Conservation (phyloP, 768 basidiomycete genomes). For the Tulasnella sp. region DNA sequence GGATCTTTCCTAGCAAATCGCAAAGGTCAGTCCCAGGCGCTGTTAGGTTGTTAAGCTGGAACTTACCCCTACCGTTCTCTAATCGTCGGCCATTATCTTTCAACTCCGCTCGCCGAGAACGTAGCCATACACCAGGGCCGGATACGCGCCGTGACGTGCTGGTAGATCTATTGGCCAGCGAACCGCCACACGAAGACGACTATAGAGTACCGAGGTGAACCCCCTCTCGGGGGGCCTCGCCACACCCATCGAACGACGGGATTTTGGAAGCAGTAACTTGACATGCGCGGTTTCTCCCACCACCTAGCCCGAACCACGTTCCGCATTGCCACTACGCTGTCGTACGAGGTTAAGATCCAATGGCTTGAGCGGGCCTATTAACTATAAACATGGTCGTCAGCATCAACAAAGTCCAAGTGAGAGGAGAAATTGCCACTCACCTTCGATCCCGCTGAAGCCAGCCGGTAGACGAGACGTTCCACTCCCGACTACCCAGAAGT, state of each 20-base stretch:
- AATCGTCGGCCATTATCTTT: neutral
- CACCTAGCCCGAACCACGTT: neutral
- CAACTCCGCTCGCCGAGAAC: neutral
- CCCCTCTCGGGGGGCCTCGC: neutral
- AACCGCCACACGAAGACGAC: neutral
- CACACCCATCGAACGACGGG: neutral
- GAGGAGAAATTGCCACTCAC: no score
- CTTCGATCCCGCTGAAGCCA: no score
- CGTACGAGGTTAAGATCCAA: no score
- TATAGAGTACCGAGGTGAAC: neutral
- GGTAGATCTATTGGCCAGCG: neutral
- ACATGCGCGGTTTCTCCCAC: neutral
- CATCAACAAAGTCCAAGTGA: no score
- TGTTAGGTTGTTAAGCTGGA: neutral
- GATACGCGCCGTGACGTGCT: neutral
- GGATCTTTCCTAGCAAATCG: neutral
- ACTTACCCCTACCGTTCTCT: neutral
- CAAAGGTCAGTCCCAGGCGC: neutral
- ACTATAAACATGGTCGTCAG: no score
- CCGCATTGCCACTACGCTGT: neutral
- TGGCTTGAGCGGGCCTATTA: no score
- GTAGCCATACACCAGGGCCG: neutral
- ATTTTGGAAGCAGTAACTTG: neutral
- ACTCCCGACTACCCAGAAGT: neutral
- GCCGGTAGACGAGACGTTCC: neutral